A percentile compares a stretch with the other conserved stretches of the same genome.
These are phyloP conservation scores for Claviceps pusilla DNA, from an alignment of 2,329 filamentous ascomycete genomes.

Conservation along the genomic window DNA sequence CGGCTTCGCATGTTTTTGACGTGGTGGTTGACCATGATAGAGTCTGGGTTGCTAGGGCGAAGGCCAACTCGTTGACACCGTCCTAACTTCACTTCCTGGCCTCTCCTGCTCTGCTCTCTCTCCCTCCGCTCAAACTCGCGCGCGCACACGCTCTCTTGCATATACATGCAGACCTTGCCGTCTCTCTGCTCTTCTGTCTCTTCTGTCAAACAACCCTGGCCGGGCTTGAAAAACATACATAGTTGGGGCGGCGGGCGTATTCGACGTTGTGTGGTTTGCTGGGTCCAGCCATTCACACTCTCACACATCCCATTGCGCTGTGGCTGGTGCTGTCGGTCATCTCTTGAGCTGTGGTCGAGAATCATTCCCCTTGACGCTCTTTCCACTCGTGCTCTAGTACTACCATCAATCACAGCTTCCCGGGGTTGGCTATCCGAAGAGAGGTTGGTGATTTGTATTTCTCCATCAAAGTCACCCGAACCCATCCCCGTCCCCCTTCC, in stretches of 20 bases:
- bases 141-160: neutral
- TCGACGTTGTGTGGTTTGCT: slow-evolving; percentile 3
- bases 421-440: slow-evolving; percentile 1
- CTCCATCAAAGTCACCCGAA: slow-evolving; percentile 1
- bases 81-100: slow-evolving; percentile 1
- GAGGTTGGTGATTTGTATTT: slow-evolving; percentile 4
- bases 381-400: neutral
- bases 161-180: neutral
- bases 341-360: neutral
- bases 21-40: slow-evolving; percentile 1
- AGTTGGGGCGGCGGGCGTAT: neutral
- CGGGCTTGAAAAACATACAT: slow-evolving; percentile 1
- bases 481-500: neutral
- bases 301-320: slow-evolving; percentile 2
- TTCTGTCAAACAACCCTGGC: slow-evolving; percentile 1
- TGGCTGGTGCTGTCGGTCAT: slow-evolving; percentile 2
- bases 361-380: neutral
- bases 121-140: neutral
- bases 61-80: neutral
- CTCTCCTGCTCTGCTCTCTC: neutral
- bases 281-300: slow-evolving; percentile 4
- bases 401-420: slow-evolving; percentile 3
- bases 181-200: neutral
- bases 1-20: neutral
- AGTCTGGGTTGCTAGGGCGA: neutral